These are phyloP conservation scores for Scorias spongiosa DNA, from an alignment of 2,329 filamentous ascomycete species.

Conservation along the genomic window DNA sequence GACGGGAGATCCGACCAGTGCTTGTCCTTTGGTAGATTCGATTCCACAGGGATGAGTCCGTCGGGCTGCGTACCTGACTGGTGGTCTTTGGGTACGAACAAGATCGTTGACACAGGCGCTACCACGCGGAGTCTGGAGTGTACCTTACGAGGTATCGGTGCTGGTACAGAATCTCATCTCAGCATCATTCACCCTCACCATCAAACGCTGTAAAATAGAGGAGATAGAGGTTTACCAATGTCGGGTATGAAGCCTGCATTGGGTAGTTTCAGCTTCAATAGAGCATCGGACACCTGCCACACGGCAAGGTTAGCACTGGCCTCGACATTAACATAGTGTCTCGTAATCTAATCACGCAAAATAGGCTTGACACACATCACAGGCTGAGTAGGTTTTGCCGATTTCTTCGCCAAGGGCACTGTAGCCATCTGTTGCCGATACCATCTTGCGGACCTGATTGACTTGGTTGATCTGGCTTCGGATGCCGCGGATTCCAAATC, in stretches of 20 bases:
- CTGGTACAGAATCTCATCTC: not conserved
- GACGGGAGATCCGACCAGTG: conserved; percentile 56
- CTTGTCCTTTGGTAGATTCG: conserved; percentile 41
- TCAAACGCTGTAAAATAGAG: not conserved
- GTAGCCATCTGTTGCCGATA: too few relatives aligned
- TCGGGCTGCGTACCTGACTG: conserved; percentile 15
- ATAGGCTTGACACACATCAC: conserved; percentile 14
- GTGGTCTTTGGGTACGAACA: conserved; percentile 45
- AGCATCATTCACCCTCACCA: not conserved
- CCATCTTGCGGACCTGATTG: too few relatives aligned
- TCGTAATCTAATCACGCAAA: not conserved
- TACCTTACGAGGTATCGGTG: conserved; percentile 8
- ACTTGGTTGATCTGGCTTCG: too few relatives aligned
- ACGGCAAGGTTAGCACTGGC: too few relatives aligned
- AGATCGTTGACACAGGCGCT: conserved; percentile 44
- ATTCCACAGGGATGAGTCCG: conserved; percentile 7
- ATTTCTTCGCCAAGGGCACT: not conserved
- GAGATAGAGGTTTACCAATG: conserved; percentile 30
- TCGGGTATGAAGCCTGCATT: conserved; percentile 54
- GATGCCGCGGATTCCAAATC: too few relatives aligned
- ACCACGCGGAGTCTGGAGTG: conserved; percentile 17
- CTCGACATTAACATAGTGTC: too few relatives aligned
- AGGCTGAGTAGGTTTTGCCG: conserved; percentile 13
- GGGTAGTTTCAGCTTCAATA: conserved; percentile 52
- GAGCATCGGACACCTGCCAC: conserved; percentile 50